Conservation (phyloP, 2,329 filamentous ascomycete genomes). For the Stylonectria norvegica region DNA sequence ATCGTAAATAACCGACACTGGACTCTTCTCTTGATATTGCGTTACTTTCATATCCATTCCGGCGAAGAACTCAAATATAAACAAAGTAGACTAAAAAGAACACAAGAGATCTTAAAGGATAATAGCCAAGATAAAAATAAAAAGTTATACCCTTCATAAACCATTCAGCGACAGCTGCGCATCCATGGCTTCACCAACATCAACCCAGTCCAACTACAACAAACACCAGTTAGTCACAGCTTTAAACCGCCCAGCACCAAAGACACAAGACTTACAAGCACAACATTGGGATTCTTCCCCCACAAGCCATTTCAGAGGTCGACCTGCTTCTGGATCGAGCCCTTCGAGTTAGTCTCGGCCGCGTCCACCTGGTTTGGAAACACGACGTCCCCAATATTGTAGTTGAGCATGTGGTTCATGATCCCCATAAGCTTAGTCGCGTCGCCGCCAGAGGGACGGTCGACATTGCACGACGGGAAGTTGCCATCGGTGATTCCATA, state of each 20-base stretch:
- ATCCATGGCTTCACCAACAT: slow-evolving; percentile 38
- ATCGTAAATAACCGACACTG: too few relatives aligned
- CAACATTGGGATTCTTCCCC: slow-evolving; percentile 24
- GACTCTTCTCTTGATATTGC: too few relatives aligned
- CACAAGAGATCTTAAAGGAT: too few relatives aligned
- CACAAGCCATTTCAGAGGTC: slow-evolving; percentile 21
- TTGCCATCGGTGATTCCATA: slow-evolving; percentile 59
- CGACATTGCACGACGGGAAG: slow-evolving; percentile 63
- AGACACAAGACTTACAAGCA: slow-evolving; percentile 22
- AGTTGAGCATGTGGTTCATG: slow-evolving; percentile 30
- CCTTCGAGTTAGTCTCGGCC: slow-evolving; percentile 34
- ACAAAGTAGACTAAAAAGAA: too few relatives aligned
- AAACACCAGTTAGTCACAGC: slow-evolving; percentile 6
- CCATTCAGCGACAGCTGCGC: slow-evolving; percentile 39
- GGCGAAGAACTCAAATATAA: too few relatives aligned
- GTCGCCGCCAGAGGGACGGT: slow-evolving; percentile 50
- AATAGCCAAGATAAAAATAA: too few relatives aligned
- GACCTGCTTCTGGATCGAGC: slow-evolving; percentile 25
- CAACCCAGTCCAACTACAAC: slow-evolving; percentile 42
- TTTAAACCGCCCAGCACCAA: not conserved
- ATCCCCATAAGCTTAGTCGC: slow-evolving; percentile 26
- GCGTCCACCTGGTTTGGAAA: slow-evolving; percentile 33
- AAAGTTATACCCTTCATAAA: too few relatives aligned
- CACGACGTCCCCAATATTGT: slow-evolving; percentile 24
- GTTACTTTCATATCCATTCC: too few relatives aligned